Evolutionary conservation across 2,329 filamentous ascomycete genomes (phyloP), one percentile per base, ranked within the genome.

Genomic region (Trematosphaeria pertusa): DNA sequence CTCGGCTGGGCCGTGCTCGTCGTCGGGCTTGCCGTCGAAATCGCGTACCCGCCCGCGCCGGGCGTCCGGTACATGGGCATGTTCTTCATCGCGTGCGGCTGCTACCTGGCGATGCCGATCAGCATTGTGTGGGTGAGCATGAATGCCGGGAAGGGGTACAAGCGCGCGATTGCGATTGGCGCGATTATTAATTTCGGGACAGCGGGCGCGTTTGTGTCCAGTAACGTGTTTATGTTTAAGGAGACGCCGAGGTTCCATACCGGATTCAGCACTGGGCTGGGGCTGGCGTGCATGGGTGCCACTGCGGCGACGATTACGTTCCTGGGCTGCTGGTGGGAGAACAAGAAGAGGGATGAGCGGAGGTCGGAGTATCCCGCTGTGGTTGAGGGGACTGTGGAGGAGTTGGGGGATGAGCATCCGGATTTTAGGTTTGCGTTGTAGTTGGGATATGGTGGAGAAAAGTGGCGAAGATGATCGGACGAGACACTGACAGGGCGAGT

Each of bases 71-170:
- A 81, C 53, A 76, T 77, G 63, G 80, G 78, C 18, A 73, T 83
- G 22, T 83, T 79, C 59, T 78, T 83, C 45, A 77, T 79, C 21
- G 76, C 79, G 4, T 62, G 76, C 1, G 81, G 81, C 6, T 79
- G 77, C 1, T 84, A 83, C 62, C 79, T 81, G 0, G 79, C 78
- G 7, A 81, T 82, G 0, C 81, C 81, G 0, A 77, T 80, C 0
- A 81, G 81, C 61, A 62, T 85, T 24, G 77, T 77, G 7, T 84
- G 81, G 82, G 79, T 77, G 0, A 72, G 83, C 18, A 83, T 84
- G 57, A 84, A 76, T 71, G 61, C 53, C 56, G 58, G 56, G 1
- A 60, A 54, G 18, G 64, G 63, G 3, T 71, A 62, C 22, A 62
- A 65, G 33, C 59, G 58, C 6, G 48, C 57, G 1, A 57, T 61